Evolutionary conservation across 805 yeast genomes (phyloP).

Genomic region (Ogataea trehalophila): DNA sequence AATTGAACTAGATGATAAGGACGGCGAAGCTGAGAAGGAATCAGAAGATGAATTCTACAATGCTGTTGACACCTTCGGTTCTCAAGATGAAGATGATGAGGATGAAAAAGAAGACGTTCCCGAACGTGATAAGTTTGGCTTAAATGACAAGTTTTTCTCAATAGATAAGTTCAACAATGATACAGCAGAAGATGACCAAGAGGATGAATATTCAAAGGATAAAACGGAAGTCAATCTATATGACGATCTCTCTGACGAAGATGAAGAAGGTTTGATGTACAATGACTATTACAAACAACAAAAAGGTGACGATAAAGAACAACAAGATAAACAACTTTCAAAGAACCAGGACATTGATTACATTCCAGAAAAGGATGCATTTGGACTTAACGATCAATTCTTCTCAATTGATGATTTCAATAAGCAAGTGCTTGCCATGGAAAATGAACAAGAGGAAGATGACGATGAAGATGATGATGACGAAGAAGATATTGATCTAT

Average conservation of each 20-base stretch:
- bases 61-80: slow-evolving; percentile 30
- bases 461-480: slow-evolving; percentile 38
- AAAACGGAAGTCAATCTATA: slow-evolving; percentile 1
- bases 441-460: slow-evolving; percentile 48
- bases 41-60: slow-evolving; percentile 19
- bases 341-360: slow-evolving; percentile 18
- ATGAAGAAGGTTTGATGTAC: slow-evolving; percentile 9
- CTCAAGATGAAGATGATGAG: slow-evolving; percentile 30
- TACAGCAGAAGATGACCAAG: slow-evolving; percentile 38
- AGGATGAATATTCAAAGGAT: slow-evolving; percentile 44
- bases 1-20: slow-evolving; percentile 23
- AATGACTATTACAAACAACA: slow-evolving; percentile 9
- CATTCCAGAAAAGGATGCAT: slow-evolving; percentile 40
- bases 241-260: slow-evolving; percentile 17
- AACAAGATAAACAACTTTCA: slow-evolving; percentile 9
- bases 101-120: slow-evolving; percentile 14
- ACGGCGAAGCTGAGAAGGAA: slow-evolving; percentile 25
- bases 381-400: slow-evolving; percentile 76
- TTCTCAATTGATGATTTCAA: slow-evolving; percentile 84
- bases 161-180: slow-evolving; percentile 58
- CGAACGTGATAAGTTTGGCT: slow-evolving; percentile 45
- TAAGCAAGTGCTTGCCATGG: slow-evolving; percentile 64
- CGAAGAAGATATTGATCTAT: slow-evolving; percentile 48
- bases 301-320: slow-evolving; percentile 4
- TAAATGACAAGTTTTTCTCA: slow-evolving; percentile 73